Evolutionary conservation across 768 basidiomycete species (phyloP), one percentile per base, ranked within the genome.

Genomic region (Asterophora lycoperdoides): DNA sequence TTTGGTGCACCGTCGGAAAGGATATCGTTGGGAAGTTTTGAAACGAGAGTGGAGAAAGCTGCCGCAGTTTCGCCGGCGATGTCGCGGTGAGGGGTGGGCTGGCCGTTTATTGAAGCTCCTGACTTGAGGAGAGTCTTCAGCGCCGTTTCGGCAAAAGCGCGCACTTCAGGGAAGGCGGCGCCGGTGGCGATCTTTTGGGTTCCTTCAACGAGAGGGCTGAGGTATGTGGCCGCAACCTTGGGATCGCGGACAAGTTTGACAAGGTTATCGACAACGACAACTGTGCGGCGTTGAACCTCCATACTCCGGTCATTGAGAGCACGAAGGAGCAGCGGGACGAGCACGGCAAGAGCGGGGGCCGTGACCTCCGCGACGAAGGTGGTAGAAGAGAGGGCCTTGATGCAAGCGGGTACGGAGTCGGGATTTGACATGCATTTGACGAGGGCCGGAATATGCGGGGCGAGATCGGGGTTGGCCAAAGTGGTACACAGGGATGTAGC

Each of bases 331-430:
- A 98, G 80, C 6, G 95, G 95, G 6, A 94, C 92, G 48, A 98
- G 81, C 55, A 98, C 93, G 13, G 95, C 95, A 26, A 98, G 79
- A 9, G 94, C 92, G n/a, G 95, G 94, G 0, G 92, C 84, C 18
- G 88, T 96, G 57, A 98, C 92, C 71, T 98, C 95, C 44, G 94
- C 89, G 51, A 98, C 95, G 56, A 97, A 98, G 13, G 95, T 97
- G 14, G 92, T 93, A 53, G 83, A 90, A 4, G 94, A 95, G 9
- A 98, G 77, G 15, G 91, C 81, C 73, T 98, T 98, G 78, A 97
- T 93, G 59, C 93, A 95, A 26, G 84, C 83, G 4, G 93, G 81
- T 13, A 96, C 93, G 23, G 89, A 77, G 51, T 85, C 81, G 2
- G 95, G 90, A 60, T 91, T 81, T 40, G 86, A 80, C 94, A 98